These are phyloP conservation scores for Xanthoconium separans DNA, from an alignment of 1,284 basidiomycete species.

Conservation along the genomic window DNA sequence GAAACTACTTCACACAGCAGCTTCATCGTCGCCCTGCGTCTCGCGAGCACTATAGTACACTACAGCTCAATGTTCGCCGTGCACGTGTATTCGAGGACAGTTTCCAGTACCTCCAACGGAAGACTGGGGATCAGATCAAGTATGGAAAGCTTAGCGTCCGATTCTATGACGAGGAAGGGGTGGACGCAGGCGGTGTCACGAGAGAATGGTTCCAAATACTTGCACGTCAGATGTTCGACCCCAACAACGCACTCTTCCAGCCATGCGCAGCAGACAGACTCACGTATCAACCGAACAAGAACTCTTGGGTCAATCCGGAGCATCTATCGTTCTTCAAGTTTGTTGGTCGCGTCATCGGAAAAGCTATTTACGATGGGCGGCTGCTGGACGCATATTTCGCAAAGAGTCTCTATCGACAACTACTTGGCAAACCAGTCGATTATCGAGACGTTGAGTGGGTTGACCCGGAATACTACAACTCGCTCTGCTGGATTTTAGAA, in stretches of 20 bases:
- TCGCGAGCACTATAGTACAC: constrained; percentile 78
- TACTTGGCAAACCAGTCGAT: constrained; percentile 89
- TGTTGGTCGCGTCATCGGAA: constrained; percentile 95
- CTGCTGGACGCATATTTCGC: constrained; percentile 98
- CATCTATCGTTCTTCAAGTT: constrained; percentile 99
- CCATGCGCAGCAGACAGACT: constrained; percentile 93
- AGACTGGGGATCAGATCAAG: constrained; percentile 95
- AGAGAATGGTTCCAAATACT: constrained; percentile 99
- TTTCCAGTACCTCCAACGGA: constrained; percentile 88
- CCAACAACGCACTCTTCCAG: constrained; percentile 98
- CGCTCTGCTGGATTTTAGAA: constrained; percentile 87
- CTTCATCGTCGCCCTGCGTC: constrained; percentile 82
- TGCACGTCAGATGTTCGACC: constrained; percentile 98
- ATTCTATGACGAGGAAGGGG: constrained; percentile 97
- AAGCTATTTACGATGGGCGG: constrained; percentile 94
- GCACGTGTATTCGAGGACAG: constrained; percentile 97
- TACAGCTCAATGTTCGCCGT: constrained; percentile 92
- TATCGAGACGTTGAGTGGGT: constrained; percentile 95
- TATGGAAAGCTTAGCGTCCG: constrained; percentile 96
- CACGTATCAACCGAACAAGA: constrained; percentile 96
- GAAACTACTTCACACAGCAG: constrained; percentile 98
- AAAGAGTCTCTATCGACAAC: constrained; percentile 90
- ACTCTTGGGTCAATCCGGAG: constrained; percentile 92
- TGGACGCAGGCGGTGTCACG: constrained; percentile 97
- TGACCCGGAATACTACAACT: constrained; percentile 96